Evolutionary conservation across 129 eudicot species (phyloP).

Genomic region (Rutidosis leptorrhynchoides): DNA sequence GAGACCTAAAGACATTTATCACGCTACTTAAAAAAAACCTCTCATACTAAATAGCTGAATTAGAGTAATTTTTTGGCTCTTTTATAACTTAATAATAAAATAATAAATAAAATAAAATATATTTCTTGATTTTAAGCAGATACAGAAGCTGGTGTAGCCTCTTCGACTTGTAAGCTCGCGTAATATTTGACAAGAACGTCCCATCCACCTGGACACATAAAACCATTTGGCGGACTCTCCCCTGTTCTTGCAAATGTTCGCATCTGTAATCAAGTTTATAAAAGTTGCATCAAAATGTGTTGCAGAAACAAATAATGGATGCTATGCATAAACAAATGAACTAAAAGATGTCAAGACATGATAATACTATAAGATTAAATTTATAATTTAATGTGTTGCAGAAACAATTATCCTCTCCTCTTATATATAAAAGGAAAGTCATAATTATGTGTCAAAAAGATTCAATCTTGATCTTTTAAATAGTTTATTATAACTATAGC

Average conservation of each 20-base stretch:
- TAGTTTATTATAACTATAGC: too few relatives aligned
- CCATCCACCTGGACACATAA: constrained; percentile 93
- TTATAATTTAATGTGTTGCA: too few relatives aligned
- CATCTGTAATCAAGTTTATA: constrained; percentile 48
- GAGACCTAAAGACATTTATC: constrained; percentile 11
- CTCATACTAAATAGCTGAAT: constrained; percentile 10
- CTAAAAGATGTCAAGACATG: neutral
- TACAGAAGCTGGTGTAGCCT: constrained; percentile 37
- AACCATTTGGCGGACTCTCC: constrained; percentile 90
- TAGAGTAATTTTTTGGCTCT: constrained; percentile 1
- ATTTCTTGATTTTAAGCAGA: constrained; percentile 41
- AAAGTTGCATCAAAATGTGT: neutral
- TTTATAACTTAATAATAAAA: neutral
- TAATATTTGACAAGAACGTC: constrained; percentile 68
- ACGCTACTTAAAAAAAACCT: neutral
- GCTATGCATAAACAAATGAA: neutral
- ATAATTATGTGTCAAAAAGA: too few relatives aligned
- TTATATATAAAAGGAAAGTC: too few relatives aligned
- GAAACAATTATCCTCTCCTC: too few relatives aligned
- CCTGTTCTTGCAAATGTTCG: constrained; percentile 75
- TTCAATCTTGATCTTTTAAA: too few relatives aligned
- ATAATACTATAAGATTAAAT: too few relatives aligned
- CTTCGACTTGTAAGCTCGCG: constrained; percentile 65
- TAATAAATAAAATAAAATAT: too few relatives aligned
- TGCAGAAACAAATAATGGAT: neutral